phyloP scores from a whole-genome alignment of 306 rosid species.

The Corylus heterophylla region DNA sequence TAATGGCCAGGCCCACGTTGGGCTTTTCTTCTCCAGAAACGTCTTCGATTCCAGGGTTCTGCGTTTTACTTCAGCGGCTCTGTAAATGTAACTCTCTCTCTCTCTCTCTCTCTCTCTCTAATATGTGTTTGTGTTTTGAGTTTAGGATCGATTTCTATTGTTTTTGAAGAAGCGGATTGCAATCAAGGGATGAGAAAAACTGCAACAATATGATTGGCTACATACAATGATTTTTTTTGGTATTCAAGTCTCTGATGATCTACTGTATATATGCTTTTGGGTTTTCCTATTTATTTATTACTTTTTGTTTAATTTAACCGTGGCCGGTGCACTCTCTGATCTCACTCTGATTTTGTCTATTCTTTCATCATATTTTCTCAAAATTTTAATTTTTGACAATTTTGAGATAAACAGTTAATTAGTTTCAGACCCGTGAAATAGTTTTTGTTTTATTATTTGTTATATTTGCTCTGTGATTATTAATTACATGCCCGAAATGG shows the following conservation, averaged over 20 bases:
- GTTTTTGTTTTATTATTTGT: too few relatives aligned
- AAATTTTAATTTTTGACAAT: background rate
- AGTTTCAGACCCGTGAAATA: too few relatives aligned
- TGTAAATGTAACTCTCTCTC: background rate
- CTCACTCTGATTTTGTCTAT: background rate
- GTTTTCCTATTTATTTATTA: background rate
- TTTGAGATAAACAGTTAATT: background rate
- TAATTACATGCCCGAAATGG: too few relatives aligned
- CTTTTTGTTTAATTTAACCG: constrained; percentile 56
- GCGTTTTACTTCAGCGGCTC: background rate
- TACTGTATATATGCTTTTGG: background rate
- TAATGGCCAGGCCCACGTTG: background rate
- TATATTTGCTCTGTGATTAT: too few relatives aligned
- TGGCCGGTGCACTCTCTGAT: constrained; percentile 70
- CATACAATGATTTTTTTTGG: constrained; percentile 55
- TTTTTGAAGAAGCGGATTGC: too few relatives aligned
- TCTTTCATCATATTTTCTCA: background rate
- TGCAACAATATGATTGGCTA: constrained; percentile 92
- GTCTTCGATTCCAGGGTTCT: background rate
- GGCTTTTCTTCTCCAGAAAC: background rate
- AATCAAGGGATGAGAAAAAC: constrained; percentile 73
- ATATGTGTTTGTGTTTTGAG: too few relatives aligned
- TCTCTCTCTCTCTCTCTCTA: accelerated
- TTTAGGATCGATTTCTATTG: background rate
- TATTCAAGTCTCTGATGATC: constrained; percentile 94